phyloP scores from a whole-genome alignment of 768 basidiomycete genomes.

The Chalciporus chontae region DNA sequence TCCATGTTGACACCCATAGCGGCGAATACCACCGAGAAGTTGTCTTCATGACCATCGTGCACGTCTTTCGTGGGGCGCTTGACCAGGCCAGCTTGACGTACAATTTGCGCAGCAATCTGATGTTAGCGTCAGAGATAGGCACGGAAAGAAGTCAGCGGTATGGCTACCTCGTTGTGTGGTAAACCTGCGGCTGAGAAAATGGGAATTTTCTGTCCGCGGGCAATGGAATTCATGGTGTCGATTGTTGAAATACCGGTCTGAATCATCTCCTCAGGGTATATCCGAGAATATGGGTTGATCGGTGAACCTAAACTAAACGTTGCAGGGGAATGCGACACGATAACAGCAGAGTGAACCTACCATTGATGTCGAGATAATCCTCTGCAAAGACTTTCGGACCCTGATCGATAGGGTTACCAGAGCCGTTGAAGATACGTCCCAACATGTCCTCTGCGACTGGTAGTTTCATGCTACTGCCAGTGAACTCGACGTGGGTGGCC shows the following conservation, averaged over 20 bases:
- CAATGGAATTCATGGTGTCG: conserved; percentile 97
- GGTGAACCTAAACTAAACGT: conserved; percentile 69
- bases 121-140: conserved; percentile 22
- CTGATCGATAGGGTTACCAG: conserved; percentile 96
- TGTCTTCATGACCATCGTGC: conserved; percentile 98
- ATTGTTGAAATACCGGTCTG: conserved; percentile 99
- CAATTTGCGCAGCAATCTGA: conserved; percentile 99
- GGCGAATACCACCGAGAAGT: conserved; percentile 99
- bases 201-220: conserved; percentile 99
- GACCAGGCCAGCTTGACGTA: conserved; percentile 97
- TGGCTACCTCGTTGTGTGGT: conserved; percentile 90
- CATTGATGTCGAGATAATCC: conserved; percentile 99
- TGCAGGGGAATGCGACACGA: conserved; percentile 9
- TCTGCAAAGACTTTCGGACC: conserved; percentile 99
- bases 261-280: conserved; percentile 99
- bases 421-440: conserved; percentile 98
- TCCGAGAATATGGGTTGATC: conserved; percentile 96
- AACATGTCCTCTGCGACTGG: conserved; percentile 99
- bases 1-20: conserved; percentile 99
- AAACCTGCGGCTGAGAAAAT: conserved; percentile 99
- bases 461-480: conserved; percentile 97
- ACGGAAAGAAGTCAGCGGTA: conserved; percentile 17
- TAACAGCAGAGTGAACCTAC: conserved; percentile 41
- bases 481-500: conserved; percentile 95
- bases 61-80: conserved; percentile 96